Base-by-base conservation (phyloP, 495 filamentous ascomycete species). In the Articulospora tetracladia region DNA sequence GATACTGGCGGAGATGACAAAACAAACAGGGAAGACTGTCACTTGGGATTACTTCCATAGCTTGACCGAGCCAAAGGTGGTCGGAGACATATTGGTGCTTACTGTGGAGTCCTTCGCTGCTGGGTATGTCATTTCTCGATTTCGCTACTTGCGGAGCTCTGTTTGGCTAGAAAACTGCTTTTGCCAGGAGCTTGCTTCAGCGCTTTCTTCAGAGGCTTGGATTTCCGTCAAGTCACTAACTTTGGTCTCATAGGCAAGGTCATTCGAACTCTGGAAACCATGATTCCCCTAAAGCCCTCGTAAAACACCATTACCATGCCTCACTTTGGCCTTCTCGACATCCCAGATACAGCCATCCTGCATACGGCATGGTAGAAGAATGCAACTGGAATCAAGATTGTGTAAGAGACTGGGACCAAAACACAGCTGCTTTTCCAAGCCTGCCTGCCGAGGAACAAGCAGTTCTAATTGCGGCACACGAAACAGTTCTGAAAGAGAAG, bases 221-320 rank as follows among this genome's bases (percentile, higher is more conserved):
- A n/a, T n/a, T n/a, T n/a, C n/a, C n/a, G n/a, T n/a, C 30, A 32
- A 32, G 30, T 44, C 3, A 17, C 39, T 44, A 19, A 44, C 39
- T 44, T 44, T 17, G 3, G 3, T 8, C n/a, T n/a, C 10, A 44
- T 17, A 44, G 39, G 17, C 82, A 84, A 67, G 83, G 83, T 23
- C 84, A 87, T 68, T 87, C 84, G 0, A 77, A 86, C 60, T 84
- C 82, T 3, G 83, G 83, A 50, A 85, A 81, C 68, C 84, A 87
- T 67, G 74, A 84, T 32, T 74, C 82, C 23, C 70, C 77, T 32
- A 70, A 70, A 2, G 83, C 83, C 12, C 70, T 85, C n/a, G 81
- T 86, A 54, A 80, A 78, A 62, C 83, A 87, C 65, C 83, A 85
- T 69, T 87, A 83, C 64, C 84, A 86, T 66, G 83, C 84, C 24